Evolutionary conservation across 306 rosid species (phyloP).

Genomic region (Castanea mollissima): DNA sequence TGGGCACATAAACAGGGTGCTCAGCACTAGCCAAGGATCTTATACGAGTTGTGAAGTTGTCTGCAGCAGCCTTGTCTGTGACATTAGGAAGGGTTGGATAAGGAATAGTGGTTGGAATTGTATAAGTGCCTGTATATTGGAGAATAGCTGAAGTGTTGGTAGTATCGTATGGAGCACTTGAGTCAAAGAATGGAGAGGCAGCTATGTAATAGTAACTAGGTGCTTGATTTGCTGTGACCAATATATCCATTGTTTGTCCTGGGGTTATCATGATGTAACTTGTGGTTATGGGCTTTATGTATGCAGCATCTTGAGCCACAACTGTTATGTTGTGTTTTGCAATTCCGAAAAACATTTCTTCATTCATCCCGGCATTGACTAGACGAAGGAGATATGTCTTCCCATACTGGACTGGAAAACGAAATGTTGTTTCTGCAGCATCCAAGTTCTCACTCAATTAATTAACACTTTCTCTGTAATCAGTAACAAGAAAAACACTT

Average conservation of each 20-base stretch:
- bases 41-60: slow-evolving; percentile 10
- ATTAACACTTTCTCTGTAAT: no score
- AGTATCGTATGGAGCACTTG: background rate
- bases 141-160: slow-evolving; percentile 30
- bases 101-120: slow-evolving; percentile 7
- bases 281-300: slow-evolving; percentile 32
- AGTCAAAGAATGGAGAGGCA: slow-evolving; percentile 24
- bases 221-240: slow-evolving; percentile 32
- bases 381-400: slow-evolving; percentile 36
- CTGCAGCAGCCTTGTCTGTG: slow-evolving; percentile 12
- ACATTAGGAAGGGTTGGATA: slow-evolving; percentile 23
- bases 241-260: slow-evolving; percentile 48
- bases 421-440: slow-evolving; percentile 35
- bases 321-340: slow-evolving; percentile 38
- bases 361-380: slow-evolving; percentile 37
- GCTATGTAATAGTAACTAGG: slow-evolving; percentile 29
- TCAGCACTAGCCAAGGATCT: slow-evolving; percentile 31
- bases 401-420: slow-evolving; percentile 19
- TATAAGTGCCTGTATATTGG: slow-evolving; percentile 21
- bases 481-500: no score
- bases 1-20: slow-evolving; percentile 29
- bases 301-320: slow-evolving; percentile 31
- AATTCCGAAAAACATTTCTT: slow-evolving; percentile 30
- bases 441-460: background rate
- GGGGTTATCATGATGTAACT: slow-evolving; percentile 37